phyloP scores from a whole-genome alignment of 352 stramenopile genomes.

The Aphanomyces astaci region DNA sequence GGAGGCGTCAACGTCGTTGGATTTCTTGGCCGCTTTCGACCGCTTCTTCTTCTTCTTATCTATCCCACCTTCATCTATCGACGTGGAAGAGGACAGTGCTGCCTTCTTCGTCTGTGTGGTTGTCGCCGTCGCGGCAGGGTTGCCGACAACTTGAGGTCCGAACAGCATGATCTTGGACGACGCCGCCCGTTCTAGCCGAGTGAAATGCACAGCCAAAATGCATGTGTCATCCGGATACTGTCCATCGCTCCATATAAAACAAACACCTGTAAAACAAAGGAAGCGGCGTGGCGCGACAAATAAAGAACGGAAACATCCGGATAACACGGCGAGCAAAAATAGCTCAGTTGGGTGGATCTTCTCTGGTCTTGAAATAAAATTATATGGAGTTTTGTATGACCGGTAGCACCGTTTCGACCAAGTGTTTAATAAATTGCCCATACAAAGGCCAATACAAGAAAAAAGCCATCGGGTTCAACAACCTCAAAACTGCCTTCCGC shows the following conservation, averaged over 20 bases:
- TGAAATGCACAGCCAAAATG: neutral
- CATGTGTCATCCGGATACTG: constrained; percentile 8
- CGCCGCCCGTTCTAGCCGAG: neutral
- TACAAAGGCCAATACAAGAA: neutral
- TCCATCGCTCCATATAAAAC: neutral
- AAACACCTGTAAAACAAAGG: neutral
- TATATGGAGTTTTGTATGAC: neutral
- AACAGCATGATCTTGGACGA: constrained; percentile 4
- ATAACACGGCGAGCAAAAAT: neutral
- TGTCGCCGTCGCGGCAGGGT: neutral
- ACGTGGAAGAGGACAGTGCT: neutral
- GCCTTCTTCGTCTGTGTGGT: neutral
- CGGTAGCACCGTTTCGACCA: neutral
- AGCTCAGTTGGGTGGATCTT: neutral
- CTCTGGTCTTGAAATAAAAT: neutral
- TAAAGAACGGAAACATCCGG: neutral
- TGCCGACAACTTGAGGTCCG: constrained; percentile 13
- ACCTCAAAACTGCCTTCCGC: neutral
- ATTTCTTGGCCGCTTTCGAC: constrained; percentile 3
- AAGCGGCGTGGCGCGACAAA: neutral
- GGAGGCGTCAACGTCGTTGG: neutral
- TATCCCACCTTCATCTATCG: neutral
- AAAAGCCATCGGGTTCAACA: neutral
- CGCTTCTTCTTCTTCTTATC: constrained; percentile 24
- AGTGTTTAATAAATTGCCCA: neutral